Conservation (phyloP, 2,329 filamentous ascomycete genomes). For the Zopfia rhizophila region DNA sequence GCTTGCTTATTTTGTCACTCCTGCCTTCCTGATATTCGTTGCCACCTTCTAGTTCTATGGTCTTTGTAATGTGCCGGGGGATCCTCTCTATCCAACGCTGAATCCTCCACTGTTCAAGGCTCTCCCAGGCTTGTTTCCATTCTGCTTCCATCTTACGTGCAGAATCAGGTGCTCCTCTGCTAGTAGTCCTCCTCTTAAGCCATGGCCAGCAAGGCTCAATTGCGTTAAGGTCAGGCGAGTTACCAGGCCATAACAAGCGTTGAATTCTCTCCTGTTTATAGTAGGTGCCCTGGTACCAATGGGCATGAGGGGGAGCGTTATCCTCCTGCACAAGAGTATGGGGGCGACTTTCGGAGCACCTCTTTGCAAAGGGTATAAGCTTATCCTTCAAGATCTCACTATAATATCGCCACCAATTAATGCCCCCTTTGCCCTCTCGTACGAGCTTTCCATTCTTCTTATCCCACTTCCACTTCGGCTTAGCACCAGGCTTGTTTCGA, state of each 20-base stretch:
- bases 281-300: neutral
- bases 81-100: slow-evolving; percentile 25
- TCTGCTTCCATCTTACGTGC: slow-evolving; percentile 3
- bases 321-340: slow-evolving; percentile 7
- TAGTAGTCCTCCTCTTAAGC: slow-evolving; percentile 22
- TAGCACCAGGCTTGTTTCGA: neutral
- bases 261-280: neutral
- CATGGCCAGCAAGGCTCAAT: slow-evolving; percentile 19
- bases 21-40: slow-evolving; percentile 27
- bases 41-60: slow-evolving; percentile 20
- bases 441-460: slow-evolving; percentile 9
- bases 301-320: slow-evolving; percentile 8
- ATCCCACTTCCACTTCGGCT: slow-evolving; percentile 10
- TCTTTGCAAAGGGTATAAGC: slow-evolving; percentile 10
- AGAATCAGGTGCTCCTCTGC: slow-evolving; percentile 14
- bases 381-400: slow-evolving; percentile 8
- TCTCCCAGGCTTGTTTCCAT: slow-evolving; percentile 13
- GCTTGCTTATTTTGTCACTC: neutral
- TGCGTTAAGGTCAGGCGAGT: slow-evolving; percentile 22
- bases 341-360: neutral
- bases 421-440: neutral
- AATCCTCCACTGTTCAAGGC: slow-evolving; percentile 21
- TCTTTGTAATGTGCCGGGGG: slow-evolving; percentile 21
- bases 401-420: slow-evolving; percentile 12
- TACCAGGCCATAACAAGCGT: slow-evolving; percentile 19